Evolutionary conservation across 2,329 filamentous ascomycete species (phyloP).

Genomic region (Fusarium sp.): DNA sequence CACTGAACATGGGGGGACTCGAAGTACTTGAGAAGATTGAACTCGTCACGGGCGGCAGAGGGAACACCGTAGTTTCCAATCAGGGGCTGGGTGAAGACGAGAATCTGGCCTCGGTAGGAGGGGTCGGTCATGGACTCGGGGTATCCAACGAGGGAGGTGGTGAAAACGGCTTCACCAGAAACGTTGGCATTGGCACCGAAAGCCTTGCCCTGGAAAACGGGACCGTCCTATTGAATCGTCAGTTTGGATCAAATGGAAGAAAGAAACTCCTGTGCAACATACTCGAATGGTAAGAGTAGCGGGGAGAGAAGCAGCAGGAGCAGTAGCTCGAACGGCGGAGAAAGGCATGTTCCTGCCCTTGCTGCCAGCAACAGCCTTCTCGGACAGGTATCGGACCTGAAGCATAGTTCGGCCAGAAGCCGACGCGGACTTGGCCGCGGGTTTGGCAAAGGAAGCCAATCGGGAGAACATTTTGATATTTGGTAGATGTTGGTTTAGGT

Average conservation of each 20-base stretch:
- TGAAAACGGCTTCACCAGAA: slow-evolving; percentile 98
- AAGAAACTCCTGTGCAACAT: slow-evolving; percentile 49
- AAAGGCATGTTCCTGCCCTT: slow-evolving; percentile 76
- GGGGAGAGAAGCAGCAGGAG: slow-evolving; percentile 67
- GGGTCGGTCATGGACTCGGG: slow-evolving; percentile 94
- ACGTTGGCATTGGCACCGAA: slow-evolving; percentile 98
- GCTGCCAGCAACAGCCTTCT: slow-evolving; percentile 68
- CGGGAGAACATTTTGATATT: slow-evolving; percentile 67
- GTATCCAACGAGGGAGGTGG: slow-evolving; percentile 96
- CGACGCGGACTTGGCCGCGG: slow-evolving; percentile 60
- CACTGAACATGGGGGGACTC: slow-evolving; percentile 98
- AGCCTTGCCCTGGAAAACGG: slow-evolving; percentile 94
- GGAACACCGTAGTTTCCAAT: slow-evolving; percentile 99
- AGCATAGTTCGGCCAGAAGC: slow-evolving; percentile 55
- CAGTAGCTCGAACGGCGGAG: slow-evolving; percentile 67
- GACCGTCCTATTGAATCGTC: slow-evolving; percentile 76
- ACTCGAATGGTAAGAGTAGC: slow-evolving; percentile 96
- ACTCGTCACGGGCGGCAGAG: slow-evolving; percentile 83
- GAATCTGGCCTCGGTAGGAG: slow-evolving; percentile 91
- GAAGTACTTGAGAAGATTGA: slow-evolving; percentile 95
- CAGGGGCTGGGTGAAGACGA: slow-evolving; percentile 97
- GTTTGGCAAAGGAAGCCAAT: slow-evolving; percentile 66
- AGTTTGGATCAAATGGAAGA: neutral
- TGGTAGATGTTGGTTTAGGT: slow-evolving; percentile 25
- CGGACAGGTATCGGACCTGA: slow-evolving; percentile 53